A percentile compares a stretch with the other conserved stretches of the same genome.
Conservation (phyloP, 495 filamentous ascomycete genomes). For the Penicillium lagena region DNA sequence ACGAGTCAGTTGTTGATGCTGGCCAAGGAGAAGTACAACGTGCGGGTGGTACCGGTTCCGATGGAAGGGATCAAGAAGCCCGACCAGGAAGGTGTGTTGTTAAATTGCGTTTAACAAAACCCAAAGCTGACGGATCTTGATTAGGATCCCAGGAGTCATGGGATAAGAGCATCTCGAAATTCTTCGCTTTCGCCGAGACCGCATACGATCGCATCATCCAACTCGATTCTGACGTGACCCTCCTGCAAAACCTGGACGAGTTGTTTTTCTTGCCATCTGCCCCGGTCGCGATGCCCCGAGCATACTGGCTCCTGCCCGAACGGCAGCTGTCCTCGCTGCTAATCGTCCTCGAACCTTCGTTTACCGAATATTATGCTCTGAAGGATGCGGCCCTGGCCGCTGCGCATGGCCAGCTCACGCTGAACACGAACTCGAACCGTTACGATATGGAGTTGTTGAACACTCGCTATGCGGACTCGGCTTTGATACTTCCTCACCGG, state of each 20-base stretch:
- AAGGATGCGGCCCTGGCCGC: conserved; percentile 30
- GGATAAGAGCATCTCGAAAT: conserved; percentile 61
- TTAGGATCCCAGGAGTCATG: conserved; percentile 35
- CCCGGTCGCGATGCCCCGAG: conserved; percentile 58
- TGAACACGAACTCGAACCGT: conserved; percentile 23
- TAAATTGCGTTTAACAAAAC: background rate
- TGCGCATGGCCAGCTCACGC: conserved; percentile 27
- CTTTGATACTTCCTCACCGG: conserved; percentile 69
- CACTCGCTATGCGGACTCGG: conserved; percentile 56
- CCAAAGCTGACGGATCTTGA: background rate
- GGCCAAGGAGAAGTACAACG: conserved; percentile 56
- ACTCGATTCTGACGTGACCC: conserved; percentile 61
- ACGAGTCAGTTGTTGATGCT: conserved; percentile 51
- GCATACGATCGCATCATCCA: conserved; percentile 61
- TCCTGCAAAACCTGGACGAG: conserved; percentile 64
- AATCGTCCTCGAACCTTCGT: conserved; percentile 58
- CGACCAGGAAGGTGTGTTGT: background rate
- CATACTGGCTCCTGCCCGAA: conserved; percentile 61
- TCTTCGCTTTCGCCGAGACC: conserved; percentile 64
- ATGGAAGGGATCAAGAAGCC: conserved; percentile 39
- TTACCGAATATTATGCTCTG: conserved; percentile 45
- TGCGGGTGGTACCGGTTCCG: conserved; percentile 52
- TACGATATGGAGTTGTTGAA: conserved; percentile 77
- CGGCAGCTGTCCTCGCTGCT: conserved; percentile 54
- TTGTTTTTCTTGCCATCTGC: conserved; percentile 63